phyloP scores from a whole-genome alignment of 2,329 filamentous ascomycete genomes.

The Proliferodiscus dingleyae region DNA sequence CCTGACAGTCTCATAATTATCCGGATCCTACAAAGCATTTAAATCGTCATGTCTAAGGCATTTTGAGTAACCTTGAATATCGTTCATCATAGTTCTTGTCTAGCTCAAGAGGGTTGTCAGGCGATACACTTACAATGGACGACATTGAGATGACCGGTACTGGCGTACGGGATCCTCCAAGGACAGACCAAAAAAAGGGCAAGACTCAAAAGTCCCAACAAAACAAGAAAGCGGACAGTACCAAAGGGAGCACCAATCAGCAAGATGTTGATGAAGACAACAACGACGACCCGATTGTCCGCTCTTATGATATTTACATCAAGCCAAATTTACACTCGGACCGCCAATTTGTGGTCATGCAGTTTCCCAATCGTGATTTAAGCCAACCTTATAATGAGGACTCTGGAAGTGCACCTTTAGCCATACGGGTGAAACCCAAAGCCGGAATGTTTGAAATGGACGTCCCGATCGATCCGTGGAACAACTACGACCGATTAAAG shows the following conservation, averaged over 20 bases:
- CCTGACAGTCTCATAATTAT: neutral
- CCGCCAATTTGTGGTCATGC: conserved; percentile 73
- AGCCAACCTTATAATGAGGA: conserved; percentile 51
- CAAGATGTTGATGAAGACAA: conserved; percentile 12
- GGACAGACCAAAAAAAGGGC: no score
- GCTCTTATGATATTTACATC: conserved; percentile 79
- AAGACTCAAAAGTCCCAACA: neutral
- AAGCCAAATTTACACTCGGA: conserved; percentile 62
- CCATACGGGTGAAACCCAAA: conserved; percentile 75
- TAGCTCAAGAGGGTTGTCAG: neutral
- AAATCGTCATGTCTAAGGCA: no score
- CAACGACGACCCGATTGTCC: conserved; percentile 63
- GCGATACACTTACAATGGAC: neutral
- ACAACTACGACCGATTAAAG: conserved; percentile 78
- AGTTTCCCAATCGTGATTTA: conserved; percentile 77
- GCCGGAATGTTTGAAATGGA: conserved; percentile 89
- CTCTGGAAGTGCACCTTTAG: conserved; percentile 54
- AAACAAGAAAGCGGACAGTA: neutral
- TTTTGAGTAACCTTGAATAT: no score
- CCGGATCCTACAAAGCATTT: no score
- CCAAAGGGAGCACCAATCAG: neutral
- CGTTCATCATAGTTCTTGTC: neutral
- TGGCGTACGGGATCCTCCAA: neutral
- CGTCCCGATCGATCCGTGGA: conserved; percentile 65
- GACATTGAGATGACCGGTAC: neutral